Evolutionary conservation across 768 basidiomycete species (phyloP).

Genomic region (Mrakia frigida): DNA sequence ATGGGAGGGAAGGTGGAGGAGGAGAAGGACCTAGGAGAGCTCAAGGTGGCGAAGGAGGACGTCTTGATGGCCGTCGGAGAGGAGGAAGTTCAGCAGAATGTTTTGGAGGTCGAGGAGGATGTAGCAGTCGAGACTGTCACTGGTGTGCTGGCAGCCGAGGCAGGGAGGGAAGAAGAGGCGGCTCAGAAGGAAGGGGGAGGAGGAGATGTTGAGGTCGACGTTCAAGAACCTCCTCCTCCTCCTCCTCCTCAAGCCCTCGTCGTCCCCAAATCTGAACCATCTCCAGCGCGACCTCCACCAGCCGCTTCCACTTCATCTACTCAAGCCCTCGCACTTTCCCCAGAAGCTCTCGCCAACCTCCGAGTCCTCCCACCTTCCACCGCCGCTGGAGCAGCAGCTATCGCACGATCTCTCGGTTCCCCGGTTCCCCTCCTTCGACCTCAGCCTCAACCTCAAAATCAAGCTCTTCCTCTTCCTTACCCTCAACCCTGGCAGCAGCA

Average conservation of each 20-base stretch:
- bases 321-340: not conserved
- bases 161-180: too few species aligned
- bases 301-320: not conserved
- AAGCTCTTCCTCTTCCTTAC: too few species aligned
- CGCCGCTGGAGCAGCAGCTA: not conserved
- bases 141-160: too few species aligned
- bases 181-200: not conserved
- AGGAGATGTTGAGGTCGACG: not conserved
- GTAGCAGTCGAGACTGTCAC: too few species aligned
- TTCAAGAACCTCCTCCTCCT: not conserved
- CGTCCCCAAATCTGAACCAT: not conserved
- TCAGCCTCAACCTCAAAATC: too few species aligned
- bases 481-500: not conserved
- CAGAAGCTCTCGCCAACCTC: not conserved
- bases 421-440: too few species aligned
- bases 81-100: too few species aligned
- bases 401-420: not conserved
- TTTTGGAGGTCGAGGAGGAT: too few species aligned
- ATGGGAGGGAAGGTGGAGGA: not conserved
- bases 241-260: not conserved
- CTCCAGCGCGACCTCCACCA: not conserved
- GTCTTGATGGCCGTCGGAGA: too few species aligned
- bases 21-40: not conserved
- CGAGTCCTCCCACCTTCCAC: not conserved
- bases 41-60: not conserved